Evolutionary conservation across 495 filamentous ascomycete genomes (phyloP).

Genomic region (Geopyxis carbonaria): DNA sequence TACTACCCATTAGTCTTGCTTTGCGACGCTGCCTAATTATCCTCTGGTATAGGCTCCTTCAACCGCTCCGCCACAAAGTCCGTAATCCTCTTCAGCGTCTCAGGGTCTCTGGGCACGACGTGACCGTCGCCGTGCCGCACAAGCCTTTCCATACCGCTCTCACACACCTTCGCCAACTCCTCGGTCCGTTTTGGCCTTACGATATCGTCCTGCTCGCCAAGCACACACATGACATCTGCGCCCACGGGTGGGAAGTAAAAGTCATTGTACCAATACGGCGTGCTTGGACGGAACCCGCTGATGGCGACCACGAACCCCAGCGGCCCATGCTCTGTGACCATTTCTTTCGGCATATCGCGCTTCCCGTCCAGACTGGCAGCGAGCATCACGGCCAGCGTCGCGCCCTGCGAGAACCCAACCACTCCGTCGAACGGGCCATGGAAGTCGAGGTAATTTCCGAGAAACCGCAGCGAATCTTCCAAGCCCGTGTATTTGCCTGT

Average conservation of each 20-base stretch:
- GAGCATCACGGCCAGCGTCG: background rate
- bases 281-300: background rate
- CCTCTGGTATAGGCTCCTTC: too few relatives aligned
- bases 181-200: background rate
- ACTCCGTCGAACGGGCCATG: background rate
- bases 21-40: too few relatives aligned
- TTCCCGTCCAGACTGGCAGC: background rate
- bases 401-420: background rate
- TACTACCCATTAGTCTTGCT: too few relatives aligned
- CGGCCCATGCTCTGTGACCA: background rate
- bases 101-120: background rate
- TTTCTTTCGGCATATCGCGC: too few relatives aligned
- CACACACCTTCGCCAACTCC: background rate
- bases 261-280: background rate
- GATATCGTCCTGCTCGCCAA: background rate
- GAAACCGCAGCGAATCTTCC: background rate
- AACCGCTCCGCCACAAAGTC: background rate
- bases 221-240: background rate
- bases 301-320: background rate
- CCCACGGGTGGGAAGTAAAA: background rate
- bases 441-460: background rate
- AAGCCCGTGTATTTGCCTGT: background rate
- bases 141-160: background rate
- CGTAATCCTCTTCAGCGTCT: background rate
- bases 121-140: background rate